Evolutionary conservation across 805 yeast genomes (phyloP).

Genomic region (Starmerella apis): DNA sequence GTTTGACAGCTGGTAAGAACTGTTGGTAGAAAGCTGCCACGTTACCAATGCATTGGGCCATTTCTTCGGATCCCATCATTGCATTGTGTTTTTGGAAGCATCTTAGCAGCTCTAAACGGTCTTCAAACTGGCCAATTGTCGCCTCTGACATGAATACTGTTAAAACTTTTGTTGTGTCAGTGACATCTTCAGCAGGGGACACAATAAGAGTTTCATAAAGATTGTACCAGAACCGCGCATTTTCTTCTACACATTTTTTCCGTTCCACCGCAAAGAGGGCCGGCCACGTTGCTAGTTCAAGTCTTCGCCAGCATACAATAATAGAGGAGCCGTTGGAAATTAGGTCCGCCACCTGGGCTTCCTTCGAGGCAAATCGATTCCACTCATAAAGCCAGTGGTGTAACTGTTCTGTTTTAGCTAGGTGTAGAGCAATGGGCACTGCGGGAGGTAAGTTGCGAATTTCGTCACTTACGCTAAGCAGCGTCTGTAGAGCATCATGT

Average conservation of each 20-base stretch:
- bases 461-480: slow-evolving; percentile 55
- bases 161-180: slow-evolving; percentile 45
- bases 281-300: slow-evolving; percentile 82
- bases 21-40: slow-evolving; percentile 57
- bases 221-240: slow-evolving; percentile 87
- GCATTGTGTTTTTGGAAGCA: slow-evolving; percentile 54
- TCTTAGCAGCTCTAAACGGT: slow-evolving; percentile 49
- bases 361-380: slow-evolving; percentile 81
- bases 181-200: slow-evolving; percentile 32
- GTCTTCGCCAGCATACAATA: slow-evolving; percentile 81
- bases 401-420: slow-evolving; percentile 78
- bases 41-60: slow-evolving; percentile 42
- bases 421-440: slow-evolving; percentile 64
- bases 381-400: slow-evolving; percentile 78
- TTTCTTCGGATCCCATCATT: not conserved
- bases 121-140: slow-evolving; percentile 59
- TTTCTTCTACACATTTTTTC: slow-evolving; percentile 34
- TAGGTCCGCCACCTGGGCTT: slow-evolving; percentile 51
- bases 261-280: slow-evolving; percentile 54
- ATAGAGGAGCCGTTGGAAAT: slow-evolving; percentile 51
- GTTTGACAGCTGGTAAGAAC: slow-evolving; percentile 44
- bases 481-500: slow-evolving; percentile 72
- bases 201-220: slow-evolving; percentile 60
- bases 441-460: slow-evolving; percentile 49
- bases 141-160: slow-evolving; percentile 68